phyloP scores from a whole-genome alignment of 768 basidiomycete genomes.

The Mycena venus region DNA sequence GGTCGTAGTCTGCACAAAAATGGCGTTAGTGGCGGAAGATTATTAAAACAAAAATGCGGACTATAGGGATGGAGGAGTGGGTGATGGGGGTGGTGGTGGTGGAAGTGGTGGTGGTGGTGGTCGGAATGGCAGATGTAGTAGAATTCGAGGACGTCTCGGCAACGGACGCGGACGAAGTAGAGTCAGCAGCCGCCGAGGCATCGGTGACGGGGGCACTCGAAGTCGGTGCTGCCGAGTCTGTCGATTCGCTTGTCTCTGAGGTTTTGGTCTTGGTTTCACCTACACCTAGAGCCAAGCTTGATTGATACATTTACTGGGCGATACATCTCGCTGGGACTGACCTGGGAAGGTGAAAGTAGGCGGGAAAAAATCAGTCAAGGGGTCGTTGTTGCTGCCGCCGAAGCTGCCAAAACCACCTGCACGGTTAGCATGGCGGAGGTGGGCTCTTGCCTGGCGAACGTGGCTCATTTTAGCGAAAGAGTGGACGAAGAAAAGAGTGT shows the following conservation, averaged over 20 bases:
- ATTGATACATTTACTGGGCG: too few relatives aligned
- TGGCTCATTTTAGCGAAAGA: slow-evolving; percentile 29
- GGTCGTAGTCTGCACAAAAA: slow-evolving; percentile 22
- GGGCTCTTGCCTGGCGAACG: slow-evolving; percentile 2
- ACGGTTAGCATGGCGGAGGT: slow-evolving; percentile 29
- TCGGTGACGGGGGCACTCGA: too few relatives aligned
- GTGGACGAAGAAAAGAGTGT: slow-evolving; percentile 29
- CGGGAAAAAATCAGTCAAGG: too few relatives aligned
- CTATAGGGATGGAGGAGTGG: not conserved
- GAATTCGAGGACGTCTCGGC: not conserved
- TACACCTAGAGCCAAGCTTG: too few relatives aligned
- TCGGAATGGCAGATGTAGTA: not conserved
- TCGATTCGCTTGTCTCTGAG: too few relatives aligned
- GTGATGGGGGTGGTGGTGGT: not conserved
- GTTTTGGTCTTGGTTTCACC: too few relatives aligned
- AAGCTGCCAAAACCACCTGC: slow-evolving; percentile 20
- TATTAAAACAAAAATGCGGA: not conserved
- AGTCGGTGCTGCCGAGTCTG: too few relatives aligned
- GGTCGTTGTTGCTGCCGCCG: too few relatives aligned
- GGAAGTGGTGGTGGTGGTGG: not conserved
- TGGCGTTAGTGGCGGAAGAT: not conserved
- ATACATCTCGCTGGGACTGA: too few relatives aligned
- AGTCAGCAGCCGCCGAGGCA: too few relatives aligned
- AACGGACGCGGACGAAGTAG: too few relatives aligned
- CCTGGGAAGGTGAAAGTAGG: too few relatives aligned